These are phyloP conservation scores for Globisporangium spiculum DNA, from an alignment of 352 stramenopile species.

Conservation along the genomic window DNA sequence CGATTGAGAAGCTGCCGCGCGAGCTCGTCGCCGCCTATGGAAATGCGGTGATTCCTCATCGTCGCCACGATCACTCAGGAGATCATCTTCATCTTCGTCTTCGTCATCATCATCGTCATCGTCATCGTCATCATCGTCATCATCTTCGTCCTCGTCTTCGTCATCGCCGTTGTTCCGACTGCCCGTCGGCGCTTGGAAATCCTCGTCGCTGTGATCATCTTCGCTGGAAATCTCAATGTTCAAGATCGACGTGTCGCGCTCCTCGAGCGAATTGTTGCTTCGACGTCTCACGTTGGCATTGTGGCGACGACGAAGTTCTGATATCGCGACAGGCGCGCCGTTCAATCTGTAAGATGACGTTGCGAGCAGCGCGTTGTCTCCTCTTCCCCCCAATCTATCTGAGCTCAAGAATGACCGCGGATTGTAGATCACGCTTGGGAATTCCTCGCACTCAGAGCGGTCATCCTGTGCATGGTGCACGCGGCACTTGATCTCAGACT, in stretches of 20 bases:
- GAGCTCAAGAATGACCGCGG: slow-evolving; percentile 7
- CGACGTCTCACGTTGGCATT: slow-evolving; percentile 33
- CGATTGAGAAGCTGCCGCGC: slow-evolving; percentile 9
- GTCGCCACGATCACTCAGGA: slow-evolving; percentile 49
- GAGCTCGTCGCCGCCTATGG: slow-evolving; percentile 33
- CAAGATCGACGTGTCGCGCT: slow-evolving; percentile 80
- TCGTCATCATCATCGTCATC: slow-evolving; percentile 53
- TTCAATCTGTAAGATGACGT: slow-evolving; percentile 67
- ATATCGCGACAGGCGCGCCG: slow-evolving; percentile 62
- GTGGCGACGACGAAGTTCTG: slow-evolving; percentile 54
- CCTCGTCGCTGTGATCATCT: slow-evolving; percentile 83
- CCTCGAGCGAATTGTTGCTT: slow-evolving; percentile 47
- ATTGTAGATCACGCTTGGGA: slow-evolving; percentile 45
- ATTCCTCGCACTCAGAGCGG: slow-evolving; percentile 43
- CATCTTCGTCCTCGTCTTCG: slow-evolving; percentile 41
- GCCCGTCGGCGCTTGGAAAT: slow-evolving; percentile 65
- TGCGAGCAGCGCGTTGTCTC: slow-evolving; percentile 20
- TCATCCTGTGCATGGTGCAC: slow-evolving; percentile 48
- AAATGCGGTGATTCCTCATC: slow-evolving; percentile 36
- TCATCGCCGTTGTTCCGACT: slow-evolving; percentile 20
- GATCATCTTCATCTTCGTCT: slow-evolving; percentile 48
- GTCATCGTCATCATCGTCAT: slow-evolving; percentile 33
- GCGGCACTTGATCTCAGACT: slow-evolving; percentile 64
- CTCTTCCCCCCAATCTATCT: slow-evolving; percentile 13
- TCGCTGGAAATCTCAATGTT: slow-evolving; percentile 86